Percentiles rank a stretch among this genome's conserved stretches.
Conservation (phyloP, 2,329 filamentous ascomycete genomes). For the Escovopsis weberi region DNA sequence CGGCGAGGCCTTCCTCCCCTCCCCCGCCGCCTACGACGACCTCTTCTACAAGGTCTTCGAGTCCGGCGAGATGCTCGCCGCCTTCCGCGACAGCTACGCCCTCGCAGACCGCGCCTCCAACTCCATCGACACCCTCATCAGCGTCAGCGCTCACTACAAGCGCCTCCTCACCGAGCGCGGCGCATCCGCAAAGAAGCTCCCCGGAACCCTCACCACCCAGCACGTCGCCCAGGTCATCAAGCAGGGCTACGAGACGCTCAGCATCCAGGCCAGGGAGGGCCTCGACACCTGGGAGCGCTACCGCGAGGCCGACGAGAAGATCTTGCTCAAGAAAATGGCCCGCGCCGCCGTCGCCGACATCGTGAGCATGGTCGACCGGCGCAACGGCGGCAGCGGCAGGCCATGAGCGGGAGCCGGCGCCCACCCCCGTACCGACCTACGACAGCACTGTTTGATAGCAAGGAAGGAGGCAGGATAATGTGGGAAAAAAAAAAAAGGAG, state of each 20-base stretch:
- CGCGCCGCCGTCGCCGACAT: constrained; percentile 57
- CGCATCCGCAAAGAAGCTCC: constrained; percentile 24
- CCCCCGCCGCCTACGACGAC: constrained; percentile 80
- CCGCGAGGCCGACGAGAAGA: constrained; percentile 74
- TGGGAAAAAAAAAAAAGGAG: too few species aligned
- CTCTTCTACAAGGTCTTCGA: constrained; percentile 98
- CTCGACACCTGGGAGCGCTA: constrained; percentile 76
- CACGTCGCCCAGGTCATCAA: constrained; percentile 89
- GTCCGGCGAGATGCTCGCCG: constrained; percentile 64
- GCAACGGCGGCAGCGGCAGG: too few species aligned
- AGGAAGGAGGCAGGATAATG: too few species aligned
- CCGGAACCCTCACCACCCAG: constrained; percentile 60
- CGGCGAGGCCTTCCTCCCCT: constrained; percentile 83
- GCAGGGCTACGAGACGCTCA: constrained; percentile 88
- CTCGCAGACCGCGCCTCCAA: constrained; percentile 43
- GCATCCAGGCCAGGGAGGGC: constrained; percentile 77
- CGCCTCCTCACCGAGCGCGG: constrained; percentile 53
- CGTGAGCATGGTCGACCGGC: constrained; percentile 32
- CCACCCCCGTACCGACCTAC: too few species aligned
- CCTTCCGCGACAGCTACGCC: constrained; percentile 67
- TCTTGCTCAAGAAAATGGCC: constrained; percentile 74
- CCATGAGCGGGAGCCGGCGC: too few species aligned
- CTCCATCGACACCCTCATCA: constrained; percentile 74
- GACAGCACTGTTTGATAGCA: too few species aligned
- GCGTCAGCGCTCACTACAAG: constrained; percentile 75